Evolutionary conservation across 805 yeast genomes (phyloP).

Genomic region (Lachancea sp.): DNA sequence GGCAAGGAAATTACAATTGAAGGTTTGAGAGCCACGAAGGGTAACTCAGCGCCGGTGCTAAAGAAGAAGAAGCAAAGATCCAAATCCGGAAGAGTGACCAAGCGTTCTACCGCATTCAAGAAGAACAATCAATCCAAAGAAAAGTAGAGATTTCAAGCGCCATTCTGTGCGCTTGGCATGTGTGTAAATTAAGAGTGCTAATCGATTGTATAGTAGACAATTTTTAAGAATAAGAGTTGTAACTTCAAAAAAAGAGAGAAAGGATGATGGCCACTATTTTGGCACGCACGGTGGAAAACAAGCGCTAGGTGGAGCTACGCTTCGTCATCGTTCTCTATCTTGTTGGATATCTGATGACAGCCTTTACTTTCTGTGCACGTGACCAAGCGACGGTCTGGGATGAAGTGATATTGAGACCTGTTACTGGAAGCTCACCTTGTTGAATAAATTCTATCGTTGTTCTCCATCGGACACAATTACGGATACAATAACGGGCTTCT

Average conservation of each 20-base stretch:
- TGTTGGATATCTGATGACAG: no score
- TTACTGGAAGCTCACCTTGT: no score
- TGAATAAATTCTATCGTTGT: no score
- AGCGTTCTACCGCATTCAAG: conserved; percentile 40
- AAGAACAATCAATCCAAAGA: conserved; percentile 19
- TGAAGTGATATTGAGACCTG: no score
- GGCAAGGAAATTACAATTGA: conserved; percentile 55
- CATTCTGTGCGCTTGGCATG: not conserved
- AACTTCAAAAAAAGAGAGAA: not conserved
- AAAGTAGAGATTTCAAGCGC: not conserved
- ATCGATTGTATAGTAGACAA: not conserved
- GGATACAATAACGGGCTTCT: no score
- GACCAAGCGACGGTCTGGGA: no score
- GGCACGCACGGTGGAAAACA: no score
- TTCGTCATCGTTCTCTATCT: no score
- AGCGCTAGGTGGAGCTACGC: no score
- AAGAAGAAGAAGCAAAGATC: conserved; percentile 45
- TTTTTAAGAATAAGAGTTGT: not conserved
- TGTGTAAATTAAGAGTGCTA: not conserved
- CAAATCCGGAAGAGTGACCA: conserved; percentile 42
- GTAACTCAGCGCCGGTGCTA: conserved; percentile 56
- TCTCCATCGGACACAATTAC: no score
- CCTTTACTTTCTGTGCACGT: no score
- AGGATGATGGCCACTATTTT: not conserved
- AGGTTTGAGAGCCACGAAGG: conserved; percentile 74